Percentiles rank a stretch among this genome's conserved stretches.
Conservation (phyloP, 2,329 filamentous ascomycete genomes). For the Cytospora schulzeri region DNA sequence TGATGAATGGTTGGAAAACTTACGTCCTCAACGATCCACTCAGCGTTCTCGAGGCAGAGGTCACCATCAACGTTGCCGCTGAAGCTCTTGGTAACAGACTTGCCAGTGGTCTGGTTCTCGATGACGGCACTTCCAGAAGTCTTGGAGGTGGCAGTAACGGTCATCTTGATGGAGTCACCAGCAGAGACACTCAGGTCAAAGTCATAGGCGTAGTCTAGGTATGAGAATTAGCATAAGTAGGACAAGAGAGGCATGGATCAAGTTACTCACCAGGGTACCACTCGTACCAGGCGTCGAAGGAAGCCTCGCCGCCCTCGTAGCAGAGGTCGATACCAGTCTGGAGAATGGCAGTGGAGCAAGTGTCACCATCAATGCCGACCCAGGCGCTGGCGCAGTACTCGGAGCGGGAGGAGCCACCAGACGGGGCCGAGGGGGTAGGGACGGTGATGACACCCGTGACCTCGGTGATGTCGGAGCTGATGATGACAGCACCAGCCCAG, state of each 20-base stretch:
- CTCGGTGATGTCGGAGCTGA: slow-evolving; percentile 50
- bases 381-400: slow-evolving; percentile 53
- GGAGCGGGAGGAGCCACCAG: slow-evolving; percentile 35
- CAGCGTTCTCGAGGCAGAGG: slow-evolving; percentile 48
- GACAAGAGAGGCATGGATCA: neutral
- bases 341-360: slow-evolving; percentile 51
- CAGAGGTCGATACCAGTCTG: slow-evolving; percentile 60
- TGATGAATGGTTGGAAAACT: neutral
- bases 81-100: slow-evolving; percentile 53
- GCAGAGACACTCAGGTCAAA: slow-evolving; percentile 12
- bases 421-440: slow-evolving; percentile 42
- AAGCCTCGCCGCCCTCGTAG: slow-evolving; percentile 41
- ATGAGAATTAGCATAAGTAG: neutral
- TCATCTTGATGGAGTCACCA: slow-evolving; percentile 29
- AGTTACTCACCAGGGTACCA: slow-evolving; percentile 49
- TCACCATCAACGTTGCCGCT: slow-evolving; percentile 31
- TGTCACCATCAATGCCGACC: slow-evolving; percentile 56
- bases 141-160: slow-evolving; percentile 39
- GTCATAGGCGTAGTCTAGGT: slow-evolving; percentile 43
- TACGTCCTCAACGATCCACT: slow-evolving; percentile 62
- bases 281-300: slow-evolving; percentile 57
- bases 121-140: slow-evolving; percentile 45
- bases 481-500: slow-evolving; percentile 60
- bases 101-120: slow-evolving; percentile 52
- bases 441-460: slow-evolving; percentile 56